phyloP scores from a whole-genome alignment of 257 asterid species.

The Pogostemon cablin region DNA sequence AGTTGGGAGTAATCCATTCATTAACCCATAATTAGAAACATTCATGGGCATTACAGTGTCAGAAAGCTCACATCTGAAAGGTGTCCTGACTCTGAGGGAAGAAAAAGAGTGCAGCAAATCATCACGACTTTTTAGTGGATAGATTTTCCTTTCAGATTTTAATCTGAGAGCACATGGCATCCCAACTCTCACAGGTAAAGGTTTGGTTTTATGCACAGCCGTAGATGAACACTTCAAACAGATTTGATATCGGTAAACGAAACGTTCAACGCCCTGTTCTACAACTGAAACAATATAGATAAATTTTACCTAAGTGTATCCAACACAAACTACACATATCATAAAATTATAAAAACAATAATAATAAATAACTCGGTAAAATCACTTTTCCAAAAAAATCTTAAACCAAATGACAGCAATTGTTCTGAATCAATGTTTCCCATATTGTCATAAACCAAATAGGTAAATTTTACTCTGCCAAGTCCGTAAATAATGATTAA shows the following conservation, averaged over 20 bases:
- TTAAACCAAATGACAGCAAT: background rate
- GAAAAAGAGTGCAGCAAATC: conserved; percentile 39
- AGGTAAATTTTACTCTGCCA: background rate
- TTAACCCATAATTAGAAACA: conserved; percentile 37
- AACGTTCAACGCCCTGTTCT: conserved; percentile 51
- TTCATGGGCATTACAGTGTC: conserved; percentile 39
- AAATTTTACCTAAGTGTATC: conserved; percentile 3
- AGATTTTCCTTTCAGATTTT: conserved; percentile 37
- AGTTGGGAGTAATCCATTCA: conserved; percentile 34
- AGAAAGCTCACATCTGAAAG: conserved; percentile 44
- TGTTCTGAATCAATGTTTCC: background rate
- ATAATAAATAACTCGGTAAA: background rate
- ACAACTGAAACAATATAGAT: conserved; percentile 43
- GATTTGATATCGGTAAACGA: conserved; percentile 40
- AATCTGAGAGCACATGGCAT: conserved; percentile 46
- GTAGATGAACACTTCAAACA: conserved; percentile 48
- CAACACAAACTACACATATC: background rate
- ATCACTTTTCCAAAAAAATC: background rate
- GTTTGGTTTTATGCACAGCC: conserved; percentile 35
- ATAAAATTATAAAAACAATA: background rate
- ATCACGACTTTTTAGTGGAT: conserved; percentile 36
- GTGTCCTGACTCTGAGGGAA: conserved; percentile 39
- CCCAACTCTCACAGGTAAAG: conserved; percentile 43
- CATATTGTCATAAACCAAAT: background rate
- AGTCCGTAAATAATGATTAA: background rate